Evolutionary conservation across 2,329 filamentous ascomycete species (phyloP).

Genomic region (Pyrenophora teres): DNA sequence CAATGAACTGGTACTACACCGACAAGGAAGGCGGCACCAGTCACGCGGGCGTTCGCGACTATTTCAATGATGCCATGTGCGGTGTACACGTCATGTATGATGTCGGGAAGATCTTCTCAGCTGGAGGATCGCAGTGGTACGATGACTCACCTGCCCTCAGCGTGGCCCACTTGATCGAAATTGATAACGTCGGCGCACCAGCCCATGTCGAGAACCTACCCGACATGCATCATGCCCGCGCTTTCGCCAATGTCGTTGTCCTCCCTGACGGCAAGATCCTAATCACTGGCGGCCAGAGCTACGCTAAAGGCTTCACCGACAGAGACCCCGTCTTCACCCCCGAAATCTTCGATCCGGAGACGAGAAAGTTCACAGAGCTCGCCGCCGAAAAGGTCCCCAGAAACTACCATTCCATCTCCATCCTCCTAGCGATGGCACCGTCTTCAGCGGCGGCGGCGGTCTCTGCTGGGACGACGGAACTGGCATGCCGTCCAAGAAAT

Average conservation of each 20-base stretch:
- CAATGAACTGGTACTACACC: conserved; percentile 62
- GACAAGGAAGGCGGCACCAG: conserved; percentile 48
- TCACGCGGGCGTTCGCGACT: conserved; percentile 51
- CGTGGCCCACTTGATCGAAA: conserved; percentile 23
- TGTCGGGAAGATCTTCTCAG: conserved; percentile 47
- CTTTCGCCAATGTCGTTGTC: conserved; percentile 26
- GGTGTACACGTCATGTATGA: conserved; percentile 57
- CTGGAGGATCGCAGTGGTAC: conserved; percentile 23
- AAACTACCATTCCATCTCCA: conserved; percentile 29
- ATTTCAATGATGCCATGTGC: conserved; percentile 40
- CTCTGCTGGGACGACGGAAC: conserved; percentile 23
- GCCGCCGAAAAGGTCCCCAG: conserved; percentile 20
- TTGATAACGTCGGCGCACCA: conserved; percentile 18
- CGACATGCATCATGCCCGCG: conserved; percentile 21
- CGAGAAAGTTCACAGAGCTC: conserved; percentile 22
- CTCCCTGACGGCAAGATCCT: conserved; percentile 32
- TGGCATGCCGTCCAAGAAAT: conserved; percentile 41
- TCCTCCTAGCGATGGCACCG: conserved; percentile 27
- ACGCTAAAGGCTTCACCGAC: conserved; percentile 21
- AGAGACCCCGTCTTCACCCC: conserved; percentile 18
- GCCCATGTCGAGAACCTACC: conserved; percentile 15
- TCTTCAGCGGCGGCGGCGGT: conserved; percentile 29
- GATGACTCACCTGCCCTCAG: conserved; percentile 12
- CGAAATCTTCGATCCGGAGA: conserved; percentile 28
- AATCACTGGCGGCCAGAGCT: conserved; percentile 27